These are phyloP conservation scores for Cicer bijugum DNA, from an alignment of 306 rosid species.

Conservation along the genomic window DNA sequence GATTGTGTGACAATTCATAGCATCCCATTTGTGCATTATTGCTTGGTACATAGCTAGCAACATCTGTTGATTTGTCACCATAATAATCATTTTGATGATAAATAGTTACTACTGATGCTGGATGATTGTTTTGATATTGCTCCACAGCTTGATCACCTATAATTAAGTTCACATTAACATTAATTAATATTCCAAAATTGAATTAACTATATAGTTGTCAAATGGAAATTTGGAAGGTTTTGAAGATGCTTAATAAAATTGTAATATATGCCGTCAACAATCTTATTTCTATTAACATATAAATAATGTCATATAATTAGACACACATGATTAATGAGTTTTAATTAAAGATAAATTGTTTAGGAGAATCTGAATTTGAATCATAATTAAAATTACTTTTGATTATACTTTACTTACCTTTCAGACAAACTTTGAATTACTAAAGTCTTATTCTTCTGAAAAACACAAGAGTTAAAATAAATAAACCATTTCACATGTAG, in stretches of 20 bases:
- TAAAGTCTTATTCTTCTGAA: no score
- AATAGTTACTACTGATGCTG: constrained; percentile 40
- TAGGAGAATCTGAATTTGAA: no score
- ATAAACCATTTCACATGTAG: background rate
- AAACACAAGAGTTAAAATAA: no score
- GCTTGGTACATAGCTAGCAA: constrained; percentile 35
- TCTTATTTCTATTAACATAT: background rate
- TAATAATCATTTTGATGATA: constrained; percentile 42
- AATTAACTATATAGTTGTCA: background rate
- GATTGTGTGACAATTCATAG: constrained; percentile 49
- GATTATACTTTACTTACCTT: no score
- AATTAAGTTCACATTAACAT: background rate
- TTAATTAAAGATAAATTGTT: no score
- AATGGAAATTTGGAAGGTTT: background rate
- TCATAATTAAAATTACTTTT: no score
- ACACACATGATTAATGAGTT: no score
- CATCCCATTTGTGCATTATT: constrained; percentile 46
- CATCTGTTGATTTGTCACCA: constrained; percentile 40
- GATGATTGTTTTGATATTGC: constrained; percentile 41
- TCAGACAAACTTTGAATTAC: no score
- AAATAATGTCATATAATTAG: background rate
- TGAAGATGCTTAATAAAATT: background rate
- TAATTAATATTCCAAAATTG: background rate
- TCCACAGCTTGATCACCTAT: constrained; percentile 51
- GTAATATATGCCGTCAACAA: background rate